Base-by-base conservation (phyloP, 1,284 basidiomycete genomes). In the Boletus austroedulis region DNA sequence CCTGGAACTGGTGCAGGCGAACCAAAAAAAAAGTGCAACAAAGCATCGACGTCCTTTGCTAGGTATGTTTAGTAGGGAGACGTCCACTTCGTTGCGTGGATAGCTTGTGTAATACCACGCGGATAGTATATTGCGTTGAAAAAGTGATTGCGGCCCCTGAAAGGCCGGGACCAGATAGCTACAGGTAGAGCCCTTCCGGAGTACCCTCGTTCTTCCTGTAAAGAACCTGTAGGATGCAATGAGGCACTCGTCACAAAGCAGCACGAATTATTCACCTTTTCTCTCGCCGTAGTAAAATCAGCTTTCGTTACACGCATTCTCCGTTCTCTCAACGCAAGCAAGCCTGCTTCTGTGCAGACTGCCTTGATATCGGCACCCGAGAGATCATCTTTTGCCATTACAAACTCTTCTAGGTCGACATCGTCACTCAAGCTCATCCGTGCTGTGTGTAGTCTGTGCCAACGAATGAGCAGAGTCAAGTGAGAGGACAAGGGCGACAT, bases 281-380 rank as follows among this genome's bases (percentile, higher is more conserved):
- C 94, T 70, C 93, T 80, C 5, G 94, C 94, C 26, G 87, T 74
- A 9, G 90, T 89, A 67, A 96, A 94, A 76, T 96, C 94, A 41
- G 80, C 83, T 77, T 98, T 98, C 38, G 90, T 98, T 15, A 99
- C 96, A 62, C 94, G 82, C 96, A 99, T 99, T 57, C 97, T 82
- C 60, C 97, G 83, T 76, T 99, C 97, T 65, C 97, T 82, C 63
- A 99, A 79, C 6, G 97, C 97, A 52, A 98, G 80, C 55, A 99
- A 75, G 68, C 97, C 97, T 21, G 97, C 97, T 75, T 99, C 97
- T 5, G 97, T 95, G 73, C 93, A 96, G 19, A 95, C 92, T 5
- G 95, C 95, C 79, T 98, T 98, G 82, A 99, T 98, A 71, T 99
- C 97, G 7, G 96, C 96, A 57, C 96, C 96, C 12, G 92, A 95